Evolutionary conservation across 139 green algal species (phyloP), one percentile per base, ranked within the genome.

Genomic region (Chlorella sp.): DNA sequence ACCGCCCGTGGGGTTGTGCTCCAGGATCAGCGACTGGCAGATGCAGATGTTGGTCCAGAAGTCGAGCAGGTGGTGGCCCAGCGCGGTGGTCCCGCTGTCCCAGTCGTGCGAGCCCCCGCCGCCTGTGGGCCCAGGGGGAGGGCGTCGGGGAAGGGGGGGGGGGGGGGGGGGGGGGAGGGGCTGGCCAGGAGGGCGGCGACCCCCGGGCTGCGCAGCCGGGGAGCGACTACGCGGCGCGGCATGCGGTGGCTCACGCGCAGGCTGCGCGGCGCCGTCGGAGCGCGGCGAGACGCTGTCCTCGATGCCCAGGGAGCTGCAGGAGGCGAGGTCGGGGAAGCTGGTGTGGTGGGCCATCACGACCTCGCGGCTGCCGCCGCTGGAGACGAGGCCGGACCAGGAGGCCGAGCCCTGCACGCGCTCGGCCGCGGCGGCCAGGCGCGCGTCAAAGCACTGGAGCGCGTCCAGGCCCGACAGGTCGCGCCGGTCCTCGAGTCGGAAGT

Each of bases 41-140:
- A 93, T 38, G 74, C 87, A 92, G 27, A 93, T 66, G 58, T 86
- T 89, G 43, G 79, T 86, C 75, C 82, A 93, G 59, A 93, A 91
- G 76, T 92, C 88, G 38, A 89, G 29, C 65, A 90, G 45, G 41
- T 89, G 84, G 55, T 84, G 71, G 36, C 83, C 83, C 43, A 89
- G 43, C 33, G 77, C 43, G 9, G 61, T 64, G 60, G 41, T 78
- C 60, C 48, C 74, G 53, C 69, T 53, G 25, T 68, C 74, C 48
- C 58, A 66, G 48, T 66, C 73, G 71, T 53, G 41, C 46, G n/a
- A 12, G 33, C 38, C 25, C n/a, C n/a, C n/a, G n/a, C n/a, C n/a
- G n/a, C n/a, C n/a, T n/a, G n/a, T n/a, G n/a, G n/a, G n/a, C n/a
- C n/a, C n/a, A n/a, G n/a, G n/a, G n/a, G n/a, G n/a, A n/a, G n/a